phyloP scores from a whole-genome alignment of 768 basidiomycete genomes.

The Paxillus involutus region DNA sequence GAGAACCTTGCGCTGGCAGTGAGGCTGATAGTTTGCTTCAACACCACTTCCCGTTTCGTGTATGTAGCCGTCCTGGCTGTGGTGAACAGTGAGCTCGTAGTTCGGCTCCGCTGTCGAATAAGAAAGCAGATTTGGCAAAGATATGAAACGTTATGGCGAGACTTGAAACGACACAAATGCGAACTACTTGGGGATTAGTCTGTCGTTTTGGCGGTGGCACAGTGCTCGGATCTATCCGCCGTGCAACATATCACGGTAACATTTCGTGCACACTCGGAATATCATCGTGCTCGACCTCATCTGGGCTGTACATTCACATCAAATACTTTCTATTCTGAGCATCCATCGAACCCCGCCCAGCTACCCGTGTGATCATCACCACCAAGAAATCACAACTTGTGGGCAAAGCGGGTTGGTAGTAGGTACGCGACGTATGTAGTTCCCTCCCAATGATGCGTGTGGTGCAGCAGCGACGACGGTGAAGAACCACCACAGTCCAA shows the following conservation, averaged over 20 bases:
- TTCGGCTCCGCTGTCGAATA: neutral
- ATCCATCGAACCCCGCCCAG: neutral
- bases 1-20: neutral
- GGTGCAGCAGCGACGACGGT: neutral
- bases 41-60: neutral
- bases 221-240: conserved; percentile 31
- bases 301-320: conserved; percentile 1
- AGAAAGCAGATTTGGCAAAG: neutral
- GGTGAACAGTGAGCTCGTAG: conserved; percentile 5
- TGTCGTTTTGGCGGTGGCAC: conserved; percentile 4
- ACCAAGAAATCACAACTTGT: no score
- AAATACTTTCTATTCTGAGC: neutral
- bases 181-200: no score
- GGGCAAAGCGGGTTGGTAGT: no score
- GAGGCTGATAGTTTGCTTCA: neutral
- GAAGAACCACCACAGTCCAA: neutral
- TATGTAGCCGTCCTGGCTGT: neutral
- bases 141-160: neutral
- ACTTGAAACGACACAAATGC: neutral
- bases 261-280: neutral
- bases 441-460: neutral
- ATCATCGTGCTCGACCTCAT: neutral
- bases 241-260: conserved; percentile 29
- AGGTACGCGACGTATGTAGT: no score
- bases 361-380: neutral